These are phyloP conservation scores for Cyathus striatus DNA, from an alignment of 768 basidiomycete species.

Conservation along the genomic window DNA sequence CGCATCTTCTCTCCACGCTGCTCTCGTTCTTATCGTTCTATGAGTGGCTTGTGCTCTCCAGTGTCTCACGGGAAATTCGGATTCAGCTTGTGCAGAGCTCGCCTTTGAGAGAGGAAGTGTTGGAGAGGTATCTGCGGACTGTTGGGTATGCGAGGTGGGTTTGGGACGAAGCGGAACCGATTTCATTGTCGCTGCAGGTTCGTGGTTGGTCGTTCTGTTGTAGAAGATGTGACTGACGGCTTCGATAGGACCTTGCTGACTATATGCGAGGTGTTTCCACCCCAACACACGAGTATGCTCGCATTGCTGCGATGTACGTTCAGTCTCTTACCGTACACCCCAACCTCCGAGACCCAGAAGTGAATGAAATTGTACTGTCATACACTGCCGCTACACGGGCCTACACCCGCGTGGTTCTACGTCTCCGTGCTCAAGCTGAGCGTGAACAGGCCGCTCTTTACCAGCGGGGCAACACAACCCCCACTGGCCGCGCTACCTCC, in stretches of 20 bases:
- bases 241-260: constrained; percentile 65
- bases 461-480: constrained; percentile 3
- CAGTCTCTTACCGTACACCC: constrained; percentile 42
- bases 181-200: constrained; percentile 60
- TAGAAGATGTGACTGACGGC: not conserved
- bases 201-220: constrained; percentile 14
- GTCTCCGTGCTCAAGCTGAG: constrained; percentile 77
- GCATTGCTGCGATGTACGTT: constrained; percentile 52
- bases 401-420: constrained; percentile 75
- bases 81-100: constrained; percentile 41
- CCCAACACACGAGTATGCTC: constrained; percentile 68
- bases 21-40: constrained; percentile 64
- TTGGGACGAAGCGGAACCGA: constrained; percentile 54
- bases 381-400: constrained; percentile 64
- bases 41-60: constrained; percentile 63
- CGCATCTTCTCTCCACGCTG: constrained; percentile 46
- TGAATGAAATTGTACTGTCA: constrained; percentile 38
- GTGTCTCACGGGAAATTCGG: constrained; percentile 50
- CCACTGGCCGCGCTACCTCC: constrained; percentile 1
- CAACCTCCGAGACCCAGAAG: constrained; percentile 31
- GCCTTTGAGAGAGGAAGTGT: constrained; percentile 53
- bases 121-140: constrained; percentile 64
- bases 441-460: constrained; percentile 31
- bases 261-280: constrained; percentile 79
- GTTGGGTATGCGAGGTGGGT: constrained; percentile 73